Evolutionary conservation across 2,329 filamentous ascomycete species (phyloP), one percentile per base, ranked within the genome.

Genomic region (Aspergillus ochraceus): DNA sequence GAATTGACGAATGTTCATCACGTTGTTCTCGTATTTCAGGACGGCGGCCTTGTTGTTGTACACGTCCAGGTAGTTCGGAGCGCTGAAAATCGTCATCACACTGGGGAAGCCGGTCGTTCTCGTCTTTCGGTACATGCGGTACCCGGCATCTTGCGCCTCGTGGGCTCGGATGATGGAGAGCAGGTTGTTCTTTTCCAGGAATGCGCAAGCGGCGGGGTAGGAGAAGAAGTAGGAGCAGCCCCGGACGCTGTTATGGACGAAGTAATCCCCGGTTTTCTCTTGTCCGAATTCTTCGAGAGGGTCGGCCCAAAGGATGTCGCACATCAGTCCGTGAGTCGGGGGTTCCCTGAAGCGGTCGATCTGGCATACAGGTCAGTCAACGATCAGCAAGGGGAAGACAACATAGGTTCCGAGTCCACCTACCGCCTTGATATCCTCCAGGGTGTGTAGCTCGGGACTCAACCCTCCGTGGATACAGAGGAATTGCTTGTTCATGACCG

Each of bases 11-110:
- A 99, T 99, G 83, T 99, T 99, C 95, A 99, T 99, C 62, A 99
- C 95, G 73, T 99, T 99, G 80, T 99, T 99, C 81, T 99, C 95
- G 76, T 99, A 99, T 81, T 99, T 99, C 71, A 99, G 83, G 46
- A 99, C 95, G 0, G 95, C 95, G 2, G 95, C 95, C 83, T 99
- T 99, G 85, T 99, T 99, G 87, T 99, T 99, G 81, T 99, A 99
- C 42, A 99, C 93, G 72, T 99, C 95, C 64, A 99, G 87, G 75
- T 99, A 99, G 79, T 99, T 99, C 42, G 95, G 95, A 1, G 95
- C 95, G 49, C 94, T 98, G 84, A 99, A 99, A 71, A 99, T 99
- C 68, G 95, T 99, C 95, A 99, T 99, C 64, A 99, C 95, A 80
- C 93, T 97, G 22, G 95, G 95, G 81, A 99, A 99, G 2, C 95